Evolutionary conservation across 2,329 filamentous ascomycete species (phyloP).

Genomic region (Chaetomium sp.): DNA sequence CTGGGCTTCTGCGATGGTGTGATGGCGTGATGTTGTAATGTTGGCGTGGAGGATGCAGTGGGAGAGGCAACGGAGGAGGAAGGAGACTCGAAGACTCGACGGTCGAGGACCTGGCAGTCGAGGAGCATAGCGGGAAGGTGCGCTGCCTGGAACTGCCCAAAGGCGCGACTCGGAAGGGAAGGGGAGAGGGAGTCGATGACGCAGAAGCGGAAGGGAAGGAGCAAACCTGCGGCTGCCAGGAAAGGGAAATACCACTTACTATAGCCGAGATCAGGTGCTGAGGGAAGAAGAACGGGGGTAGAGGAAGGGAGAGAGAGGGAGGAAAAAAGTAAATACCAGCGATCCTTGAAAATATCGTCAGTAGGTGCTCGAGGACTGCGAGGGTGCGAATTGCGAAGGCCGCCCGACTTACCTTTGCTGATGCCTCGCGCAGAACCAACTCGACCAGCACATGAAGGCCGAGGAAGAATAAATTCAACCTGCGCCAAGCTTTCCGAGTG

Average conservation of each 20-base stretch:
- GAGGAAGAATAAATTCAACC: constrained; percentile 10
- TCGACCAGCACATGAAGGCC: background rate
- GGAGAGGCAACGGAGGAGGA: background rate
- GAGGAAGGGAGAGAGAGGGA: background rate
- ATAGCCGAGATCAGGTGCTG: background rate
- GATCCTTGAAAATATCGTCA: constrained; percentile 3
- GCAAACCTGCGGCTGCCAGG: background rate
- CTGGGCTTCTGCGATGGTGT: background rate
- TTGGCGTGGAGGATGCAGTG: background rate
- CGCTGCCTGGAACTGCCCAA: background rate
- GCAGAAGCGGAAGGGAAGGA: background rate
- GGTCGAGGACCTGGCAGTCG: background rate
- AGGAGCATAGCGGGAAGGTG: background rate
- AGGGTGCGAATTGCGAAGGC: background rate
- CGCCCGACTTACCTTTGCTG: background rate
- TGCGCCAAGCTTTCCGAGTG: background rate
- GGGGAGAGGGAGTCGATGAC: background rate
- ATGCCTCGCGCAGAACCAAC: background rate
- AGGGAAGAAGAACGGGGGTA: background rate
- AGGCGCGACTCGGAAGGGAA: background rate
- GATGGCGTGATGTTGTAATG: background rate
- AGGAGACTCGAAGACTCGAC: background rate
- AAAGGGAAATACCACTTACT: background rate
- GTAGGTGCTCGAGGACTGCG: background rate
- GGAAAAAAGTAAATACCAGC: background rate